Percentiles rank a stretch among this genome's conserved stretches.
Evolutionary conservation across 495 filamentous ascomycete species (phyloP).

Genomic region (Neurospora cerealis): DNA sequence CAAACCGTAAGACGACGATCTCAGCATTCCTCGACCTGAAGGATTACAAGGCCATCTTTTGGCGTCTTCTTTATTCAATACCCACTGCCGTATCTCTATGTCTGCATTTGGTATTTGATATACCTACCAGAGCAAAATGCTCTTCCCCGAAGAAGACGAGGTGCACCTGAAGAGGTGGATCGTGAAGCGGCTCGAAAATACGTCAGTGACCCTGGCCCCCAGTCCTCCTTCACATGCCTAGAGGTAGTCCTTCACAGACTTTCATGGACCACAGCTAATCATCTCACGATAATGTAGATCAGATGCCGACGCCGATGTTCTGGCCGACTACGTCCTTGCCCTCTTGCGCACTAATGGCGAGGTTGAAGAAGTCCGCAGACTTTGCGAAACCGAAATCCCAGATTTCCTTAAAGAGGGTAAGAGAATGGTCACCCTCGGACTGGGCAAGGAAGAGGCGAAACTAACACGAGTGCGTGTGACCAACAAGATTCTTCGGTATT

Average conservation of each 20-base stretch:
- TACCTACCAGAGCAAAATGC: conserved; percentile 40
- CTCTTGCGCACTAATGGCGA: conserved; percentile 72
- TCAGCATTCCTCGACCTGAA: background rate
- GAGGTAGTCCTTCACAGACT: background rate
- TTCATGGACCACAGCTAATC: background rate
- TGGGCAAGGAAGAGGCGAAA: background rate
- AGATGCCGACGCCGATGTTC: conserved; percentile 88
- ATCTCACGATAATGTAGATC: conserved; percentile 46
- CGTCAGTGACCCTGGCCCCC: conserved; percentile 43
- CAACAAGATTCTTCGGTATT: conserved; percentile 58
- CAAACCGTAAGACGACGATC: background rate
- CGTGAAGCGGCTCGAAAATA: conserved; percentile 80
- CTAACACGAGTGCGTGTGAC: background rate
- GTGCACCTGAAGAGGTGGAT: conserved; percentile 77
- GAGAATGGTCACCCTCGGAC: conserved; percentile 10
- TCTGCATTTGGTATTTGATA: background rate
- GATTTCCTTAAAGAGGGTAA: conserved; percentile 81
- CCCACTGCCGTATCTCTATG: background rate
- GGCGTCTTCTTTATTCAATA: background rate
- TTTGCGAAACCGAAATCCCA: conserved; percentile 68
- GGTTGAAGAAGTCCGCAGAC: conserved; percentile 58
- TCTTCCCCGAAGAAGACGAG: conserved; percentile 68
- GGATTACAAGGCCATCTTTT: background rate
- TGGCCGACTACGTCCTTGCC: conserved; percentile 93
- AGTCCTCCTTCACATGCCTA: background rate